These are phyloP conservation scores for Naegleria fowleri DNA, from an alignment of 208 protist genomes.

Conservation along the genomic window DNA sequence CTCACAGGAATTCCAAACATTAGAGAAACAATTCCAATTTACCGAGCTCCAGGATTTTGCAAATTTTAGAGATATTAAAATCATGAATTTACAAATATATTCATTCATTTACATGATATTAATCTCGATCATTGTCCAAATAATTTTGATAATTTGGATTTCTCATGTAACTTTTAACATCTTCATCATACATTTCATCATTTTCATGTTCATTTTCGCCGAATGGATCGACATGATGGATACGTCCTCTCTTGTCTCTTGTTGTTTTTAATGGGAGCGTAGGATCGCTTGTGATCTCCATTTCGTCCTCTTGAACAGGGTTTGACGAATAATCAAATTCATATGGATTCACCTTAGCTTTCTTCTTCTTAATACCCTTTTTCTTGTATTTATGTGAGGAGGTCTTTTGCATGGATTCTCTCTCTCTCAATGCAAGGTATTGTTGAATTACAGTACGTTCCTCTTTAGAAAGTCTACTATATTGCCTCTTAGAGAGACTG, in stretches of 20 bases:
- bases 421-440: background rate
- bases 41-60: background rate
- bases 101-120: too few relatives aligned
- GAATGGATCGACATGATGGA: background rate
- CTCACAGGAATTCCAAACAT: slow-evolving; percentile 22
- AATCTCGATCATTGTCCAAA: background rate
- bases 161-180: background rate
- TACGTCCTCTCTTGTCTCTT: background rate
- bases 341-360: background rate
- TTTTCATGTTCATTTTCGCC: background rate
- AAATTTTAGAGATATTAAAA: background rate
- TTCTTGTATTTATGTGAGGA: background rate
- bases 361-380: background rate
- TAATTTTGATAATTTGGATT: background rate
- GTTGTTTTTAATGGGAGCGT: background rate
- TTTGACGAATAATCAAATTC: background rate
- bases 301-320: background rate
- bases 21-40: slow-evolving; percentile 14
- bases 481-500: background rate
- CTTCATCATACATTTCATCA: background rate
- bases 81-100: too few relatives aligned
- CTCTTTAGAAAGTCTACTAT: background rate
- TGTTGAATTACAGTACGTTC: background rate
- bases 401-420: background rate
- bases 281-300: background rate